Percentiles rank a stretch among this genome's conserved stretches.
Conservation (phyloP, 805 yeast species). For the Saccharomycopsis vini region DNA sequence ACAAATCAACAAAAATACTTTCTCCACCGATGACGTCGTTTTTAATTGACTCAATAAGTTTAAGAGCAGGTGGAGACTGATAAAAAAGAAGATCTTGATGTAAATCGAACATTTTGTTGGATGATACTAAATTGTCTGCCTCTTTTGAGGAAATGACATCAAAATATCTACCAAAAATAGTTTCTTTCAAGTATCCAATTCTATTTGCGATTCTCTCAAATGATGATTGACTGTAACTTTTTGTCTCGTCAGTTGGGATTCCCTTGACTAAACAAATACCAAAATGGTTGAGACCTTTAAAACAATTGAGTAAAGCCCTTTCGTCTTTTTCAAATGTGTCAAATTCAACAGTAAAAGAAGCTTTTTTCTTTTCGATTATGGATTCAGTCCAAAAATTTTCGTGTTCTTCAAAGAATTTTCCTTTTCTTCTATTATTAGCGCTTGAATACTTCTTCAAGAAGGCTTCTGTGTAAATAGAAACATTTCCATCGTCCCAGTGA, state of each 20-base stretch:
- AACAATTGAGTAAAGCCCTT: conserved; percentile 9
- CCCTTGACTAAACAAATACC: conserved; percentile 14
- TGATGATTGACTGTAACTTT: conserved; percentile 22
- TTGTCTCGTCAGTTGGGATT: conserved; percentile 14
- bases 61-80: conserved; percentile 77
- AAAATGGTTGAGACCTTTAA: conserved; percentile 12
- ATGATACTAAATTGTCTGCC: conserved; percentile 64
- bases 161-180: conserved; percentile 65
- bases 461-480: conserved; percentile 32
- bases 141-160: conserved; percentile 47
- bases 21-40: conserved; percentile 53
- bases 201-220: conserved; percentile 40
- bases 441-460: conserved; percentile 40
- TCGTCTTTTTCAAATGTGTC: conserved; percentile 11
- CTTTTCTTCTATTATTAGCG: conserved; percentile 25
- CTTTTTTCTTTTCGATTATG: not conserved
- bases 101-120: conserved; percentile 53
- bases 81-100: conserved; percentile 74
- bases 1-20: conserved; percentile 61
- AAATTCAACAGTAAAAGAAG: conserved; percentile 2
- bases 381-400: conserved; percentile 11
- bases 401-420: conserved; percentile 16
- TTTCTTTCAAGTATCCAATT: conserved; percentile 60
- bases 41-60: conserved; percentile 51
- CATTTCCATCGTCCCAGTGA: conserved; percentile 40